Conservation (phyloP, 768 basidiomycete genomes). For the Kwoniella bestiolae region DNA sequence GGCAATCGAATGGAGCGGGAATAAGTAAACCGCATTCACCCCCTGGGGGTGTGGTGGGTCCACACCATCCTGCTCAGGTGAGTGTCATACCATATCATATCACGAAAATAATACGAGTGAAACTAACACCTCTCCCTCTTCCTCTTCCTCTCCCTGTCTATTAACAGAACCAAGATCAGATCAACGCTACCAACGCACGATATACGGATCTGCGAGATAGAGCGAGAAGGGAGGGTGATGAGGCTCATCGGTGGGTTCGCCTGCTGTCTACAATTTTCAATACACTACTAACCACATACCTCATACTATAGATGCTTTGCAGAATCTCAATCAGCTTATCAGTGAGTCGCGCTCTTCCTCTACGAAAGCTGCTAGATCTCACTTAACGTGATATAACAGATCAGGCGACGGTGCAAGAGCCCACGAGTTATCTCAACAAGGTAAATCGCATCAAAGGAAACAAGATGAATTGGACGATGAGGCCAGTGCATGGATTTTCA, state of each 20-base stretch:
- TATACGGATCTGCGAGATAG: conserved; percentile 73
- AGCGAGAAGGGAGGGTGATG: conserved; percentile 77
- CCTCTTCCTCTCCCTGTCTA: too few species aligned
- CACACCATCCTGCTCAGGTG: conserved; percentile 41
- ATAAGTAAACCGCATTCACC: conserved; percentile 37
- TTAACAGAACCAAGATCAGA: conserved; percentile 59
- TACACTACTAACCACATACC: too few species aligned
- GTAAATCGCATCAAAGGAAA: conserved; percentile 74
- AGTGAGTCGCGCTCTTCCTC: too few species aligned
- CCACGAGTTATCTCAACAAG: conserved; percentile 78
- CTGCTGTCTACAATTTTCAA: conserved; percentile 38
- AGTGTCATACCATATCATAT: conserved; percentile 5
- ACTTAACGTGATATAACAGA: too few species aligned
- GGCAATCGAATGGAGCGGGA: conserved; percentile 19
- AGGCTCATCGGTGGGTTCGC: conserved; percentile 49
- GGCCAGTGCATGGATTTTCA: conserved; percentile 86
- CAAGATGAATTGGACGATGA: conserved; percentile 80
- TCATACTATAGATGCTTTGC: conserved; percentile 53
- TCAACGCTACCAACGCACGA: conserved; percentile 71
- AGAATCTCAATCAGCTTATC: conserved; percentile 75
- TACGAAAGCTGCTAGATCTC: too few species aligned
- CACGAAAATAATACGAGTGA: too few species aligned
- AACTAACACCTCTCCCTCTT: too few species aligned
- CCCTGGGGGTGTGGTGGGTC: conserved; percentile 45
- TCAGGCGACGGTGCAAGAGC: conserved; percentile 74